These are phyloP conservation scores for Trichoderma virens DNA, from an alignment of 495 filamentous ascomycete species.

Conservation along the genomic window DNA sequence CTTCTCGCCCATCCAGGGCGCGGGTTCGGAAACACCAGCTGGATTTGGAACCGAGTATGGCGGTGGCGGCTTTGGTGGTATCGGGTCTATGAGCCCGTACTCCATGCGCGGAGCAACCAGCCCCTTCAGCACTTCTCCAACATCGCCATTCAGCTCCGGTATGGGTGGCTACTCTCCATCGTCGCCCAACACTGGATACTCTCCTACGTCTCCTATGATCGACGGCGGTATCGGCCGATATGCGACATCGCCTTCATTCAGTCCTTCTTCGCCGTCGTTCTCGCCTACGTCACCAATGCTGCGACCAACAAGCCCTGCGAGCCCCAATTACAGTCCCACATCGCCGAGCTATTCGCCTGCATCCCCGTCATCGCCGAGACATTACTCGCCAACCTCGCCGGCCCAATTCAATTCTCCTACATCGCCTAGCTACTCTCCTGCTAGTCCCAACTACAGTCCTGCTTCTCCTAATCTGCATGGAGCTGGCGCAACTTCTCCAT, in stretches of 20 bases:
- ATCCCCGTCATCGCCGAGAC: conserved; percentile 50
- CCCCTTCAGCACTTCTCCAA: conserved; percentile 71
- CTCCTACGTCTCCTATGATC: conserved; percentile 50
- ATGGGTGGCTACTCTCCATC: conserved; percentile 60
- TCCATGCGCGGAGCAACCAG: conserved; percentile 51
- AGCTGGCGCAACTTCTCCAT: conserved; percentile 44
- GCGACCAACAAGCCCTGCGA: conserved; percentile 52
- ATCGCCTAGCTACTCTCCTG: conserved; percentile 63
- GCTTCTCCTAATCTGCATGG: conserved; percentile 58
- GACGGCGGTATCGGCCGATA: conserved; percentile 54
- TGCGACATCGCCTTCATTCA: conserved; percentile 63
- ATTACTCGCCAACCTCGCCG: conserved; percentile 56
- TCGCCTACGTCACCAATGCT: conserved; percentile 69
- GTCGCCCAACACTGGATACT: conserved; percentile 60
- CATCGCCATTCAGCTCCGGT: conserved; percentile 60
- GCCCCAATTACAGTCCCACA: conserved; percentile 72
- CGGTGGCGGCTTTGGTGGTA: conserved; percentile 28
- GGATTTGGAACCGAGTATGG: conserved; percentile 59
- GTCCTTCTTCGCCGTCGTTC: conserved; percentile 71
- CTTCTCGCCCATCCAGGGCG: conserved; percentile 85
- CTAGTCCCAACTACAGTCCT: conserved; percentile 50
- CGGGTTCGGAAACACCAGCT: conserved; percentile 64
- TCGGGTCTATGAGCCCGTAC: conserved; percentile 62
- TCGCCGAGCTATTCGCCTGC: conserved; percentile 80
- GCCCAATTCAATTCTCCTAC: conserved; percentile 47